Conservation (phyloP, 768 basidiomycete genomes). For the Amanita phalloides region DNA sequence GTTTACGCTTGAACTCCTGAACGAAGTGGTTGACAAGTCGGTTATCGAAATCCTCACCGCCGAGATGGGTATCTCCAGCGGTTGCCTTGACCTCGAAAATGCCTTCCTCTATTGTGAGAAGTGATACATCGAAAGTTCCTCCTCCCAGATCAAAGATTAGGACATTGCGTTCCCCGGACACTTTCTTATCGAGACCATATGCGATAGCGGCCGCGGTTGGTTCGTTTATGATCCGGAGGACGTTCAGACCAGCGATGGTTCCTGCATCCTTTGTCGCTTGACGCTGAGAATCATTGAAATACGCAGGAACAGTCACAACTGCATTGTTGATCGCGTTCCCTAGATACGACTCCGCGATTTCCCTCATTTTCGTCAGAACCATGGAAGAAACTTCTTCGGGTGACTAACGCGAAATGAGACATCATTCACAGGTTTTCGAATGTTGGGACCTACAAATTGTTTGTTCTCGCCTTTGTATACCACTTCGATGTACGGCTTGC, state of each 20-base stretch:
- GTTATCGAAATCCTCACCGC: conserved; percentile 98
- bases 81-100: conserved; percentile 99
- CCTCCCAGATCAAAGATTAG: conserved; percentile 98
- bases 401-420: conserved; percentile 54
- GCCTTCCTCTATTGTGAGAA: conserved; percentile 93
- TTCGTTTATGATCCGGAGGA: conserved; percentile 98
- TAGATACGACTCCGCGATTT: conserved; percentile 94
- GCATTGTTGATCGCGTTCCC: conserved; percentile 78
- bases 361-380: conserved; percentile 98
- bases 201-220: conserved; percentile 98
- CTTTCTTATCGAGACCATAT: conserved; percentile 96
- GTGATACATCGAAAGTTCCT: conserved; percentile 97
- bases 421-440: not conserved
- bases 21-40: conserved; percentile 95
- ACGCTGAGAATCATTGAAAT: conserved; percentile 99
- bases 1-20: conserved; percentile 95
- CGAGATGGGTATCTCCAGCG: conserved; percentile 96
- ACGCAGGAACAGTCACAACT: conserved; percentile 93
- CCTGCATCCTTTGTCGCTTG: conserved; percentile 99
- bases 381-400: conserved; percentile 98
- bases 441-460: conserved; percentile 60
- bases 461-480: conserved; percentile 91
- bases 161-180: conserved; percentile 83
- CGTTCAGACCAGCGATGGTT: conserved; percentile 86
- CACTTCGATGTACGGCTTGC: conserved; percentile 84